Evolutionary conservation across 176 grass and related monocot species (phyloP), one percentile per base, ranked within the genome.

Genomic region (Oropetium thomaeum): DNA sequence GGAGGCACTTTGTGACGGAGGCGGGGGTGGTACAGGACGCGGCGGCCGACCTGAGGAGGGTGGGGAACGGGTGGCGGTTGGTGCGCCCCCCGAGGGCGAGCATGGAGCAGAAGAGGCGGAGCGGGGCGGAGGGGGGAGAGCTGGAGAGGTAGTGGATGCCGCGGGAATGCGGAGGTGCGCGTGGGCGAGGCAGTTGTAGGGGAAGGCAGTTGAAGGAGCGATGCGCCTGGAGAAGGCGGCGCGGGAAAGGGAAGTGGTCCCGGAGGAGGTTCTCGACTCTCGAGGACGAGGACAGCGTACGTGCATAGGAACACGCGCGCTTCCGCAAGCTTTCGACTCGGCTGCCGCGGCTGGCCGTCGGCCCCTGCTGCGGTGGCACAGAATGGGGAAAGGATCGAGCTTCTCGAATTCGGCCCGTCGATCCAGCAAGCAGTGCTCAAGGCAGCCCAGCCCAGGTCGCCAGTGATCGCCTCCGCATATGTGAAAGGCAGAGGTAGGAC

Each of bases 181-280:
- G 57, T 78, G 71, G 41, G 92, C 87, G 41, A 97, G 79, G 76
- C 87, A 90, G 72, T 97, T 97, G 73, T 90, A 93, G 43, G 82
- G 67, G 67, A 90, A 90, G 71, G 82, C 69, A 83, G 77, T 82
- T 93, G 82, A 88, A 97, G 82, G 54, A 93, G 79, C 70, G 93
- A 62, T 97, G 93, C 79, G 90, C 61, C 87, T 93, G 87, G 45
- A 76, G 38, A 20, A 88, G 52, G 47, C 73, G 75, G 53, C 10
- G 72, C 28, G 79, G 84, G 44, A 81, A 70, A 1, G 68, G 57
- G 74, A 83, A 87, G 57, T 88, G 67, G 32, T 74, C 32, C 29
- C 43, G 61, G 34, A 96, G 89, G 23, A 90, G 70, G 40, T n/a
- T n/a, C n/a, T n/a, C n/a, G n/a, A n/a, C 37, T 30, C 22, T 90